Evolutionary conservation across 2,329 filamentous ascomycete species (phyloP).

Genomic region (Cladophialophora carrionii): DNA sequence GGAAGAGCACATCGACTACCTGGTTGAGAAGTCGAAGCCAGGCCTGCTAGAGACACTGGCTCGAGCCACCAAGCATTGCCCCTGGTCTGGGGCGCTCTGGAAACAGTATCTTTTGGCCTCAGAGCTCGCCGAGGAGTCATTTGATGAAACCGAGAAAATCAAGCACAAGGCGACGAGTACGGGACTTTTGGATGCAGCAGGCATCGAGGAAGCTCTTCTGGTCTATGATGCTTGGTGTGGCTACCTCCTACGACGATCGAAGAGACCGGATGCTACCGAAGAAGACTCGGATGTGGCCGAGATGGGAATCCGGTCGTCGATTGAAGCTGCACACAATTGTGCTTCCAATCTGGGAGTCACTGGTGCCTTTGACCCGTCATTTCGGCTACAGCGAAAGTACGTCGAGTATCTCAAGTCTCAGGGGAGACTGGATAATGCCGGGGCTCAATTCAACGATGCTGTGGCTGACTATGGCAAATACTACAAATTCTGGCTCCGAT

Average conservation of each 20-base stretch:
- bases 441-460: constrained; percentile 75
- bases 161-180: constrained; percentile 91
- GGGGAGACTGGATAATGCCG: constrained; percentile 73
- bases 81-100: constrained; percentile 91
- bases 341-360: constrained; percentile 73
- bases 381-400: constrained; percentile 85
- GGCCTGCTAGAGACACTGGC: constrained; percentile 71
- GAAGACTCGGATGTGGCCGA: constrained; percentile 89
- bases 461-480: constrained; percentile 71
- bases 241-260: constrained; percentile 83
- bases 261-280: constrained; percentile 71
- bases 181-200: constrained; percentile 79
- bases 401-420: constrained; percentile 90
- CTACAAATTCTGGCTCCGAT: constrained; percentile 92
- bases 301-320: constrained; percentile 79
- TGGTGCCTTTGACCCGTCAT: constrained; percentile 85
- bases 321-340: constrained; percentile 79
- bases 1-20: constrained; percentile 80
- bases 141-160: constrained; percentile 80
- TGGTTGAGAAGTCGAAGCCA: constrained; percentile 57
- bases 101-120: constrained; percentile 83
- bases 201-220: constrained; percentile 84
- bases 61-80: constrained; percentile 84
- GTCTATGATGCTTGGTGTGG: constrained; percentile 95
- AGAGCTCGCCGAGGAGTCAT: constrained; percentile 75